phyloP scores from a whole-genome alignment of 148 eudicot species.

The Cornus controversa region DNA sequence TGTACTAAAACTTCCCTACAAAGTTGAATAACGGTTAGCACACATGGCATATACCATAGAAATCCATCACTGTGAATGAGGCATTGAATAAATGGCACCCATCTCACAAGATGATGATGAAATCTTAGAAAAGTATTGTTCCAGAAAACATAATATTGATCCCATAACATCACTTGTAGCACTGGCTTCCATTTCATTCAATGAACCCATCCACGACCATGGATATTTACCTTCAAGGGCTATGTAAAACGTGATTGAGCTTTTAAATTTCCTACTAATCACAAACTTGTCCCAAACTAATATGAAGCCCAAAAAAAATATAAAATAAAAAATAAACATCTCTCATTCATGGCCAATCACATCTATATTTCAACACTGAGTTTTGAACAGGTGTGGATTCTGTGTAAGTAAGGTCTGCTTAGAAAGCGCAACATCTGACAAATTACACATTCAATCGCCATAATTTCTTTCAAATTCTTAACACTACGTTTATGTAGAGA shows the following conservation, averaged over 20 bases:
- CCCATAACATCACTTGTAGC: background rate
- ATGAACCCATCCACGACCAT: background rate
- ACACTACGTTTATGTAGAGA: background rate
- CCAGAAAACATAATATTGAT: background rate
- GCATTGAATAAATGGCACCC: background rate
- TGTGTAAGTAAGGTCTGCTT: background rate
- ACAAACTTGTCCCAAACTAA: background rate
- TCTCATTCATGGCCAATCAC: background rate
- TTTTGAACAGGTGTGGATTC: background rate
- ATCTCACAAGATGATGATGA: background rate
- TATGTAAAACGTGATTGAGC: background rate
- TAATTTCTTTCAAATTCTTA: too few species aligned
- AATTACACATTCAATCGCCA: background rate
- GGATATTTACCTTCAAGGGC: background rate
- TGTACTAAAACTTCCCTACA: background rate
- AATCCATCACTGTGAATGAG: background rate
- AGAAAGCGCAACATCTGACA: background rate
- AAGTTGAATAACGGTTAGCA: background rate
- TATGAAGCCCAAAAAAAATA: background rate
- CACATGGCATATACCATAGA: too few species aligned
- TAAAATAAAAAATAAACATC: background rate
- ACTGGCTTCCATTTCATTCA: background rate
- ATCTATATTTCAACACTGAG: background rate
- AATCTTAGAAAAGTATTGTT: too few species aligned
- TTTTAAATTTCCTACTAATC: background rate